These are phyloP conservation scores for Pestalotiopsis sp. DNA, from an alignment of 2,329 filamentous ascomycete species.

Conservation along the genomic window DNA sequence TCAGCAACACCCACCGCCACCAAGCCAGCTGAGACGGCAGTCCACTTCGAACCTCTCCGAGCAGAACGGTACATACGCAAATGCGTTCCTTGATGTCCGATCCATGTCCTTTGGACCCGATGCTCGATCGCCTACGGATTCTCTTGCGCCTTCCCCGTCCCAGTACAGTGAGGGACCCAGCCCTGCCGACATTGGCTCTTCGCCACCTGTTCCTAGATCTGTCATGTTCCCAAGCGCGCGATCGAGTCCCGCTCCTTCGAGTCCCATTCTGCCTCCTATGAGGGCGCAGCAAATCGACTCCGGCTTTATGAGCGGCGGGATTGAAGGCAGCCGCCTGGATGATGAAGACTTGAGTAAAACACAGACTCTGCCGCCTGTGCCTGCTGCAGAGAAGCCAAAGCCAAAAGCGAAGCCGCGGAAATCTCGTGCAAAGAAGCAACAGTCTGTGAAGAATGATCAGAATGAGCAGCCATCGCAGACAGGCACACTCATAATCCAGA, in stretches of 20 bases:
- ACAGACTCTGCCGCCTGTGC: conserved; percentile 29
- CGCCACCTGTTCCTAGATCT: conserved; percentile 76
- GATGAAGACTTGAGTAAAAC: conserved; percentile 58
- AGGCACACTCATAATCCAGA: conserved; percentile 37
- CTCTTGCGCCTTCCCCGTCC: conserved; percentile 51
- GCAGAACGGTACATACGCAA: conserved; percentile 34
- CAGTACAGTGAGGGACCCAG: conserved; percentile 63
- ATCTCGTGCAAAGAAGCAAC: conserved; percentile 31
- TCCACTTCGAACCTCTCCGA: conserved; percentile 57
- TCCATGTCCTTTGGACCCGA: conserved; percentile 48
- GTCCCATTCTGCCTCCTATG: conserved; percentile 72
- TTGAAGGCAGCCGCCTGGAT: conserved; percentile 61
- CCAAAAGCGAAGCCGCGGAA: conserved; percentile 30
- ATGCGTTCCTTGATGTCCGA: conserved; percentile 34
- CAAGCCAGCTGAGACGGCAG: conserved; percentile 61
- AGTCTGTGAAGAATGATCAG: conserved; percentile 15
- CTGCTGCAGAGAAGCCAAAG: conserved; percentile 33
- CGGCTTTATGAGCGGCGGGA: conserved; percentile 80
- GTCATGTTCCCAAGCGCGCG: conserved; percentile 48
- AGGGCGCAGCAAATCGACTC: conserved; percentile 69
- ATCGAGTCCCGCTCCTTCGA: conserved; percentile 73
- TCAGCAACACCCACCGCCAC: conserved; percentile 33
- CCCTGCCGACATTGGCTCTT: conserved; percentile 83
- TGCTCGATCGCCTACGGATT: conserved; percentile 57
- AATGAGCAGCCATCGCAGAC: conserved; percentile 8